Evolutionary conservation across 2,329 filamentous ascomycete genomes (phyloP).

Genomic region (Ilyonectria robusta): DNA sequence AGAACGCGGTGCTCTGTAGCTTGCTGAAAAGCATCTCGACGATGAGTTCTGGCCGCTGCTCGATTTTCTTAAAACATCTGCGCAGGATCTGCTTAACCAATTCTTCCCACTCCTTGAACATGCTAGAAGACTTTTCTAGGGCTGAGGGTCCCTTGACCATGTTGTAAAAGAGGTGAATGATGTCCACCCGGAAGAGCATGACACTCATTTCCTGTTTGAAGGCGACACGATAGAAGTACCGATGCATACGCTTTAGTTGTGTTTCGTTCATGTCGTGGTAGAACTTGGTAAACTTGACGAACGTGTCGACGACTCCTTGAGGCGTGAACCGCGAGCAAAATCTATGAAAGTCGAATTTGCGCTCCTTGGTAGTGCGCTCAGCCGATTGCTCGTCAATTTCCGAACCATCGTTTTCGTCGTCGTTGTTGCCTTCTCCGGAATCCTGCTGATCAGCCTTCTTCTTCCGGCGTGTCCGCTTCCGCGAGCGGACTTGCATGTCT

Average conservation of each 20-base stretch:
- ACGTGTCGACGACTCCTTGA: slow-evolving; percentile 90
- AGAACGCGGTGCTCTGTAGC: slow-evolving; percentile 84
- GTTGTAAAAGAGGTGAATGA: slow-evolving; percentile 87
- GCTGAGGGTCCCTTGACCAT: slow-evolving; percentile 92
- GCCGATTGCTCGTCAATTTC: slow-evolving; percentile 80
- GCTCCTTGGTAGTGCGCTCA: slow-evolving; percentile 80
- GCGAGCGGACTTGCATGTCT: slow-evolving; percentile 92
- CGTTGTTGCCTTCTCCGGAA: slow-evolving; percentile 60
- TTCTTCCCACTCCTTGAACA: slow-evolving; percentile 92
- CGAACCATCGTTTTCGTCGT: slow-evolving; percentile 76
- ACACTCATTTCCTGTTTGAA: slow-evolving; percentile 96
- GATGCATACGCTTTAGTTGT: slow-evolving; percentile 92
- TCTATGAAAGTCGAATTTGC: slow-evolving; percentile 93
- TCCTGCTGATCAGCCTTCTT: slow-evolving; percentile 71
- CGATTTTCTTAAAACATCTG: slow-evolving; percentile 85
- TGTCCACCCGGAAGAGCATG: slow-evolving; percentile 91
- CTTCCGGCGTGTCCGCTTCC: slow-evolving; percentile 79
- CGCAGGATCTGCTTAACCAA: slow-evolving; percentile 87
- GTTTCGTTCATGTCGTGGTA: slow-evolving; percentile 84
- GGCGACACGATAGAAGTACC: slow-evolving; percentile 92
- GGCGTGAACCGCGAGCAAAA: slow-evolving; percentile 87
- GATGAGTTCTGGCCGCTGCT: slow-evolving; percentile 86
- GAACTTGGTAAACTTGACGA: slow-evolving; percentile 82
- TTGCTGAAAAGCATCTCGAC: slow-evolving; percentile 98
- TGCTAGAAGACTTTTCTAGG: slow-evolving; percentile 75